Base-by-base conservation (phyloP, 2,329 filamentous ascomycete species). In the Colletotrichum sp. region DNA sequence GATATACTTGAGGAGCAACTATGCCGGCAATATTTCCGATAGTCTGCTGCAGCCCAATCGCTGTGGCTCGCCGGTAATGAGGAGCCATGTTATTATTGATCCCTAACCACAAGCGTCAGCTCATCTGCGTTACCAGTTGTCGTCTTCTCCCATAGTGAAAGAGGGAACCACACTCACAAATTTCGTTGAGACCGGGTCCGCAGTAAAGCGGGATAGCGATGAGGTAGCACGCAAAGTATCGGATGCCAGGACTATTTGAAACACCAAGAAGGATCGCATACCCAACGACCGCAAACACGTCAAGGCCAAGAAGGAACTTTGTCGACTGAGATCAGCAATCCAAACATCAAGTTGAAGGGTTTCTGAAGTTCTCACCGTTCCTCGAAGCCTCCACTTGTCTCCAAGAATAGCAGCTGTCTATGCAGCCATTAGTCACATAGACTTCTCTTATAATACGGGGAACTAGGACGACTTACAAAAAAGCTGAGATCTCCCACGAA, bases 171-270 rank as follows among this genome's bases (percentile, higher is more conserved):
- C 6, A 59, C 55, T 59, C 25, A 59, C 25, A 89, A 8, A 86
- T 89, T 81, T 90, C 88, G 39, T 87, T 85, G 12, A 89, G 80
- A 86, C 88, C 89, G 89, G 2, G 85, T 84, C 73, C 89, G 87
- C 4, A 89, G 86, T 12, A 90, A 81, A 67, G 85, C 87, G 5
- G 84, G 86, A 0, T 87, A 87, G 86, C 86, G 72, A 90, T 81
- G 8, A 90, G 81, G 74, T 90, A 90, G 76, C 86, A 88, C 0
- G 88, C 87, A 77, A 89, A 90, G 73, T 90, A 90, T 4, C 87
- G 86, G 1, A 88, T 83, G 0, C 80, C 86, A 16, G 55, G 55
- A 66, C 86, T 85, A 75, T 88, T 80, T 1, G 79, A 34, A 3
- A 86, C 75, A 1, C 86, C 85, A 2, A 90, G 79, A 3, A 90